Evolutionary conservation across 2,329 filamentous ascomycete genomes (phyloP).

Genomic region (Diplocarpon rosae): DNA sequence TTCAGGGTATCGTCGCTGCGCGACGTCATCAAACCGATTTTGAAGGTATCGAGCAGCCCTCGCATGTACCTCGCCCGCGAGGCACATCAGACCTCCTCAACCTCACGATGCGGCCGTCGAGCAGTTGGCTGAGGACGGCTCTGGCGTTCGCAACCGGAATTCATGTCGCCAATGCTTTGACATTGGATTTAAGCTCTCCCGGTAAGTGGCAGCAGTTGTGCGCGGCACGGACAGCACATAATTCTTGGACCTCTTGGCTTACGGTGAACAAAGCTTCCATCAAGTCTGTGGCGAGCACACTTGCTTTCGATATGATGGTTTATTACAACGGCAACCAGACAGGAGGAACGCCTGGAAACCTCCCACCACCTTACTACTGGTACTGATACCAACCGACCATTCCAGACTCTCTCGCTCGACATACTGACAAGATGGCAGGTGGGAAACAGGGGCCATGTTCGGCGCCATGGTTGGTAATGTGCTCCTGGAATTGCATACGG

Average conservation of each 20-base stretch:
- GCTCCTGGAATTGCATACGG: neutral
- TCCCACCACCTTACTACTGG: conserved; percentile 45
- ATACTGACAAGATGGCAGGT: conserved; percentile 41
- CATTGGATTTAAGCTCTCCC: conserved; percentile 19
- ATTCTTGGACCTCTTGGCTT: neutral
- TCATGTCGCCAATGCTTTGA: conserved; percentile 14
- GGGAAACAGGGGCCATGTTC: conserved; percentile 61
- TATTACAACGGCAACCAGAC: conserved; percentile 42
- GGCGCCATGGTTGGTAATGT: conserved; percentile 44
- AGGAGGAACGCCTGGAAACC: conserved; percentile 38
- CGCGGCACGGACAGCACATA: neutral
- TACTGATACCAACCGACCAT: conserved; percentile 33
- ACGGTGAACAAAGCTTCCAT: conserved; percentile 20
- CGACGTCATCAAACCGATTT: too few species aligned
- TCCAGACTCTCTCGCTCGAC: neutral
- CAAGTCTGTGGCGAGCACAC: conserved; percentile 22
- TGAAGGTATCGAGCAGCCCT: too few species aligned
- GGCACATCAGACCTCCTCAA: neutral
- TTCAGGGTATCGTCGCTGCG: too few species aligned
- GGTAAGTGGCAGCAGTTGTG: conserved; percentile 10
- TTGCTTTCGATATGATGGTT: conserved; percentile 38
- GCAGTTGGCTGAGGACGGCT: conserved; percentile 3
- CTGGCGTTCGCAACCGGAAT: conserved; percentile 7
- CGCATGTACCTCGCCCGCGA: too few species aligned
- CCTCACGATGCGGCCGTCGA: conserved; percentile 10